Conservation (phyloP, 345 rosid species). For the Melaleuca alternifolia region DNA sequence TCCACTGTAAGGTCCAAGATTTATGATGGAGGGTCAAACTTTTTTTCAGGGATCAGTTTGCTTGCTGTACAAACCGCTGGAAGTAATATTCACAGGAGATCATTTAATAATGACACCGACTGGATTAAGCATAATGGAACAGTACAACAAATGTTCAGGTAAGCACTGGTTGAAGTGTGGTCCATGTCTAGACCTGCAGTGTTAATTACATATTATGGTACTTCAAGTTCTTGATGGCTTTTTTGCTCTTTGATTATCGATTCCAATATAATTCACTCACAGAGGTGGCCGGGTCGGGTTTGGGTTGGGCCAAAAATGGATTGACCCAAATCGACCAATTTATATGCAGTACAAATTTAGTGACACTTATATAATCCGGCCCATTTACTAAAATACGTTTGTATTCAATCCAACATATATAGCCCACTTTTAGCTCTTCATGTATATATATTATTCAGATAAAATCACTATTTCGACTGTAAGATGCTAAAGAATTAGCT, state of each 20-base stretch:
- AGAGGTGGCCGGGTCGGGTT: too few species aligned
- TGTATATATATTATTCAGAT: too few species aligned
- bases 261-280: neutral
- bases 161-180: neutral
- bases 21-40: neutral
- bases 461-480: too few species aligned
- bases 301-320: too few species aligned
- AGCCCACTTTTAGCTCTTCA: too few species aligned
- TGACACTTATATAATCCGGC: too few species aligned
- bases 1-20: neutral
- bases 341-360: too few species aligned
- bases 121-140: slow-evolving; percentile 20
- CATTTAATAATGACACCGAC: slow-evolving; percentile 16
- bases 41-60: slow-evolving; percentile 25
- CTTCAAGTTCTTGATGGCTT: neutral
- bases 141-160: slow-evolving; percentile 20
- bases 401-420: too few species aligned
- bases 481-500: too few species aligned
- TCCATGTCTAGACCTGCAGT: neutral
- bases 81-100: slow-evolving; percentile 26
- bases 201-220: neutral
- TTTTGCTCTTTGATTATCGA: neutral
- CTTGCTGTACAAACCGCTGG: slow-evolving; percentile 17
- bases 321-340: too few species aligned
- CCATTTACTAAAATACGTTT: too few species aligned